These are phyloP conservation scores for Leccinum fibrillosum DNA, from an alignment of 768 basidiomycete genomes.

Conservation along the genomic window DNA sequence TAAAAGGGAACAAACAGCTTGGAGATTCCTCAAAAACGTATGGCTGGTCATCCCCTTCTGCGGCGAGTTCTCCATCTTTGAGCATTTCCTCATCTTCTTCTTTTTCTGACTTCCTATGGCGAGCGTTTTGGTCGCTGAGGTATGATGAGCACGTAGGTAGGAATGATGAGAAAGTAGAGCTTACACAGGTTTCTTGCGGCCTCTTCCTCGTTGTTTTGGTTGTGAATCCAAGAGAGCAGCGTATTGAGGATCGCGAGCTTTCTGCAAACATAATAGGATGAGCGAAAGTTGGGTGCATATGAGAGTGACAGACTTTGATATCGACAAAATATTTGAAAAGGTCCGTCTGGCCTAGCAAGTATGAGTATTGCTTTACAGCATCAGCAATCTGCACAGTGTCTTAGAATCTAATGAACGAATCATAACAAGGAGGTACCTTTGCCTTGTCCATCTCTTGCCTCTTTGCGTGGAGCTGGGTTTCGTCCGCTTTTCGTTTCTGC, in stretches of 20 bases:
- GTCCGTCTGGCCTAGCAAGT: constrained; percentile 97
- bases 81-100: constrained; percentile 97
- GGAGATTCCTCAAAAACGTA: constrained; percentile 95
- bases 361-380: constrained; percentile 94
- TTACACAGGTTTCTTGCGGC: constrained; percentile 77
- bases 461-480: constrained; percentile 65
- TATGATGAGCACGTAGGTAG: constrained; percentile 2
- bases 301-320: constrained; percentile 64
- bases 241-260: constrained; percentile 89
- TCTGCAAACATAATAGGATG: constrained; percentile 39
- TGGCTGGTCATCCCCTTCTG: constrained; percentile 83
- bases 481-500: constrained; percentile 62
- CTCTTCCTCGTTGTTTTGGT: constrained; percentile 79
- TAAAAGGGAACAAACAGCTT: constrained; percentile 53
- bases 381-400: constrained; percentile 65
- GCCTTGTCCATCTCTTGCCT: constrained; percentile 86
- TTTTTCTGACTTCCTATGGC: constrained; percentile 95
- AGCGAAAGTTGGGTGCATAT: not conserved
- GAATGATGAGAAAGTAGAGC: constrained; percentile 23
- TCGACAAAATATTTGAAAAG: constrained; percentile 98
- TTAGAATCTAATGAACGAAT: not conserved
- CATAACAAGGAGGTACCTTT: constrained; percentile 49
- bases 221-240: constrained; percentile 86
- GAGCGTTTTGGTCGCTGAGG: constrained; percentile 65
- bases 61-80: constrained; percentile 78